Evolutionary conservation across 768 basidiomycete genomes (phyloP).

Genomic region (Clitopilus hobsonii): DNA sequence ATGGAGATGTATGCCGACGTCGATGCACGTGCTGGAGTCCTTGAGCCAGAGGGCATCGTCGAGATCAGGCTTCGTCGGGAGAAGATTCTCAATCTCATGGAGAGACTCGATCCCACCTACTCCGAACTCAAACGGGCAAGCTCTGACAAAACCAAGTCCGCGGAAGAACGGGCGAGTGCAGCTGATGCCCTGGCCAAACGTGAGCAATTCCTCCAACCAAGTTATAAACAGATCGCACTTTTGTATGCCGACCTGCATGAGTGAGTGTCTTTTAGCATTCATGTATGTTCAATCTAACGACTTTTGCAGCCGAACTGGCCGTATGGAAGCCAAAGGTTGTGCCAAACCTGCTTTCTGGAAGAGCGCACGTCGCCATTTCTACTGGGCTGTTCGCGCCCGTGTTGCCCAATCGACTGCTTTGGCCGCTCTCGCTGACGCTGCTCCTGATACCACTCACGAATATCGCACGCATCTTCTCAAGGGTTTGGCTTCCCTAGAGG

Average conservation of each 20-base stretch:
- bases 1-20: slow-evolving; percentile 99
- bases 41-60: slow-evolving; percentile 95
- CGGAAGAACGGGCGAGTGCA: slow-evolving; percentile 72
- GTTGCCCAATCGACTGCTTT: slow-evolving; percentile 65
- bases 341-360: slow-evolving; percentile 87
- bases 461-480: slow-evolving; percentile 64
- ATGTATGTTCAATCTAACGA: neutral
- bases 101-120: slow-evolving; percentile 84
- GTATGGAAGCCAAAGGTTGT: slow-evolving; percentile 97
- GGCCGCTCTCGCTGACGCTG: slow-evolving; percentile 59
- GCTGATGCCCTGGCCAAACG: slow-evolving; percentile 65
- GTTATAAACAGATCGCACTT: slow-evolving; percentile 91
- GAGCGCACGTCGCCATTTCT: slow-evolving; percentile 84
- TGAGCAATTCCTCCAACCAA: slow-evolving; percentile 78
- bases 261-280: slow-evolving; percentile 39
- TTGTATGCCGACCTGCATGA: slow-evolving; percentile 97
- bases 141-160: slow-evolving; percentile 65
- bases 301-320: slow-evolving; percentile 73
- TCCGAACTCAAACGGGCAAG: slow-evolving; percentile 75
- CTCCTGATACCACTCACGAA: slow-evolving; percentile 64
- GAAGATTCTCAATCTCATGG: slow-evolving; percentile 88
- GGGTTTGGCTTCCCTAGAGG: slow-evolving; percentile 51
- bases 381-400: slow-evolving; percentile 89
- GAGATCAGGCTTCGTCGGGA: slow-evolving; percentile 98
- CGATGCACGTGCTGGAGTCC: slow-evolving; percentile 92